These are phyloP conservation scores for Fabrea salina DNA, from an alignment of 169 alveolate species.

Conservation along the genomic window DNA sequence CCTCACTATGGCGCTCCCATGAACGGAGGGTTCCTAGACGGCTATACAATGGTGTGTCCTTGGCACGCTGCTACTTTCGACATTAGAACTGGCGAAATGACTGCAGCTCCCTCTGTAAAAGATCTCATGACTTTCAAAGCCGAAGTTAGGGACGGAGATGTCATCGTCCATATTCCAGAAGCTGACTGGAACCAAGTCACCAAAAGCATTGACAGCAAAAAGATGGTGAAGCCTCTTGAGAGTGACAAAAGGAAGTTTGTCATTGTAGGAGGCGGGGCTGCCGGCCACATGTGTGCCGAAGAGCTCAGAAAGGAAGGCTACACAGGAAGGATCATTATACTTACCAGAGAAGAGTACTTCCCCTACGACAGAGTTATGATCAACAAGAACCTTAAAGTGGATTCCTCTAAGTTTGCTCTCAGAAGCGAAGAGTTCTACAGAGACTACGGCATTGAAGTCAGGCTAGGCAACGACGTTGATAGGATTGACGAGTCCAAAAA, in stretches of 20 bases:
- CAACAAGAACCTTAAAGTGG: background rate
- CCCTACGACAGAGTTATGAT: conserved; percentile 22
- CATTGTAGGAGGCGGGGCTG: conserved; percentile 27
- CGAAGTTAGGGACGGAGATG: background rate
- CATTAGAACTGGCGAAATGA: background rate
- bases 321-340: conserved; percentile 2
- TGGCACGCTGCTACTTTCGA: conserved; percentile 13
- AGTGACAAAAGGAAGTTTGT: background rate
- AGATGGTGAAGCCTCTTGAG: background rate
- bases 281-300: conserved; percentile 13
- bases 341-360: background rate
- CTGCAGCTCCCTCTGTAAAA: background rate
- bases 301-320: conserved; percentile 4
- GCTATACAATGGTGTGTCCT: conserved; percentile 10
- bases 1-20: conserved; percentile 31
- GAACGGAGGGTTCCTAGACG: background rate
- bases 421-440: background rate
- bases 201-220: background rate
- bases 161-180: background rate
- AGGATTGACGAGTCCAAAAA: background rate
- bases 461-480: background rate
- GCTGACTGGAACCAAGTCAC: background rate
- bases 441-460: background rate
- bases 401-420: background rate
- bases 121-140: background rate